Evolutionary conservation across 305 asterid species (phyloP).

Genomic region (Fraxinus greggii): DNA sequence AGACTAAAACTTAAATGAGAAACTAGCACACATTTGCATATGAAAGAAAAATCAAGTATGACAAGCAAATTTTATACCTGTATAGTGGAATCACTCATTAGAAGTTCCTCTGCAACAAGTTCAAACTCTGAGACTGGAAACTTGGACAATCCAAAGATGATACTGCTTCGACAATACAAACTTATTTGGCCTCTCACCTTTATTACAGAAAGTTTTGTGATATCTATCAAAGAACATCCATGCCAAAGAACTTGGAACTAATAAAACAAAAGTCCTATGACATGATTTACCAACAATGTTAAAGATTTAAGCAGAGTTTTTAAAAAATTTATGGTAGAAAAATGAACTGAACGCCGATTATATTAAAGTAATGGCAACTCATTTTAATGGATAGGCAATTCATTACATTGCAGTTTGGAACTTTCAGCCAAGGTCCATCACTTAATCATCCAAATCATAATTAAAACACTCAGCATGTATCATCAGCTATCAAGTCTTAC

Average conservation of each 20-base stretch:
- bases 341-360: background rate
- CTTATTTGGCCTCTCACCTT: conserved; percentile 98
- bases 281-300: conserved; percentile 10
- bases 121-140: conserved; percentile 95
- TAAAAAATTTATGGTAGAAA: background rate
- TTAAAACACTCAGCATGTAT: background rate
- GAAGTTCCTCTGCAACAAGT: conserved; percentile 96
- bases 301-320: background rate
- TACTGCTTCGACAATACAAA: conserved; percentile 77
- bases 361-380: background rate
- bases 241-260: background rate
- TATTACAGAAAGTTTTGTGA: conserved; percentile 29
- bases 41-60: conserved; percentile 4
- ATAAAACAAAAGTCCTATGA: conserved; percentile 10
- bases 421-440: background rate
- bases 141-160: conserved; percentile 78
- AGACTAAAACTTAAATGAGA: background rate
- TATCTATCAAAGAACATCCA: background rate
- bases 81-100: conserved; percentile 84
- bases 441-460: conserved; percentile 14
- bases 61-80: conserved; percentile 48
- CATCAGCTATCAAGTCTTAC: background rate
- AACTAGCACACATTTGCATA: background rate
- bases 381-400: background rate
- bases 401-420: background rate